Percentiles rank a stretch among this genome's conserved stretches.
Evolutionary conservation across 2,329 filamentous ascomycete genomes (phyloP).

Genomic region (Hypoxylon sp.): DNA sequence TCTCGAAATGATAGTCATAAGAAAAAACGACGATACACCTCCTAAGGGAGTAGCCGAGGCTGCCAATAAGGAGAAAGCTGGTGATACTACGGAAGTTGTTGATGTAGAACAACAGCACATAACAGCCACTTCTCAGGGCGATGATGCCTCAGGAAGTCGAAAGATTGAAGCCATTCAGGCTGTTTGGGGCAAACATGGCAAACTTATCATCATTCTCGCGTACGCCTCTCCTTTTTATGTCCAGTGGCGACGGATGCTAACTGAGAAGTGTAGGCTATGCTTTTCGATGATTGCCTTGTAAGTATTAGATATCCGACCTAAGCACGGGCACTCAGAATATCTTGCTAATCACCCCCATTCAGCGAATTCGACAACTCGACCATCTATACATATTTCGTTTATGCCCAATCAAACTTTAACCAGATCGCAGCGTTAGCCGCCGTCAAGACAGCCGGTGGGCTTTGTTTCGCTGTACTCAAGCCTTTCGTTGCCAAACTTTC

Average conservation of each 20-base stretch:
- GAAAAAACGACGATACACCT: not conserved
- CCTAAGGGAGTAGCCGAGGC: not conserved
- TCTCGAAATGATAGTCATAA: not conserved
- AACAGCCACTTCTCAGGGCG: not conserved
- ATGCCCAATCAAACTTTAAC: not conserved
- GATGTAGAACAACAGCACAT: not conserved
- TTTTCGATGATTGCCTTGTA: not conserved
- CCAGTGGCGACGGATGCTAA: not conserved
- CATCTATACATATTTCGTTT: not conserved
- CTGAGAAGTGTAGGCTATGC: not conserved
- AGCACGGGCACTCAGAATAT: not conserved
- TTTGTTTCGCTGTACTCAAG: not conserved
- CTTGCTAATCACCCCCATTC: not conserved
- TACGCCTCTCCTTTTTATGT: not conserved
- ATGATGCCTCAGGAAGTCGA: not conserved
- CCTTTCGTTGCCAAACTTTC: not conserved
- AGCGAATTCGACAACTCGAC: not conserved
- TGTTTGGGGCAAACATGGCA: not conserved
- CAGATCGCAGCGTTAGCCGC: not conserved
- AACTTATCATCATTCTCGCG: not conserved
- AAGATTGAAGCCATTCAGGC: not conserved
- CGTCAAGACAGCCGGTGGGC: not conserved
- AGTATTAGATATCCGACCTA: not conserved
- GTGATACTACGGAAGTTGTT: not conserved
- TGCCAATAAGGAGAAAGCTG: not conserved